These are phyloP conservation scores for Venturia asperata DNA, from an alignment of 2,329 filamentous ascomycete species.

Conservation along the genomic window DNA sequence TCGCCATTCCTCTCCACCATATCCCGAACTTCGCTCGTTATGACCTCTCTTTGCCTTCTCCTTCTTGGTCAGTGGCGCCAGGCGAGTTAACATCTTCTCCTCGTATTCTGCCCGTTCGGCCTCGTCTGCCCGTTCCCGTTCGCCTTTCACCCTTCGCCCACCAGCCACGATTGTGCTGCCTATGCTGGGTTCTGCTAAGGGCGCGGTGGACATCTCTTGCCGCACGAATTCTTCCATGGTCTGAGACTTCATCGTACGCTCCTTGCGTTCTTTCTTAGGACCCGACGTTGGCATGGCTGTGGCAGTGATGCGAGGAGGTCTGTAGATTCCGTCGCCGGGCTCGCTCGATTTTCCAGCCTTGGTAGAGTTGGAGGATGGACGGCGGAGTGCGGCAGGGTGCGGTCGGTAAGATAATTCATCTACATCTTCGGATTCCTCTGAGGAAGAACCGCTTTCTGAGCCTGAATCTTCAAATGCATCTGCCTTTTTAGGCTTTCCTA, in stretches of 20 bases:
- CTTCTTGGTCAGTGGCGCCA: constrained; percentile 84
- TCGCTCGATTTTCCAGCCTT: constrained; percentile 29
- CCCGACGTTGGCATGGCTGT: constrained; percentile 41
- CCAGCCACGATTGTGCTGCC: constrained; percentile 78
- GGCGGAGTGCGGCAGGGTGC: constrained; percentile 45
- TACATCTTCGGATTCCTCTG: constrained; percentile 29
- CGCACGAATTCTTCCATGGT: constrained; percentile 89
- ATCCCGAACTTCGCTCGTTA: constrained; percentile 41
- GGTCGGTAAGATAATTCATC: constrained; percentile 58
- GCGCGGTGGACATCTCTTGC: constrained; percentile 74
- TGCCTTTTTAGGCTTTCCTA: constrained; percentile 25
- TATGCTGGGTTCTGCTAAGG: constrained; percentile 79
- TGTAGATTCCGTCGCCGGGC: constrained; percentile 65
- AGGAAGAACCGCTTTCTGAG: constrained; percentile 33
- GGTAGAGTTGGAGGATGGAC: constrained; percentile 26
- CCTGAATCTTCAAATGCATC: constrained; percentile 32
- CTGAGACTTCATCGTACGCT: constrained; percentile 56
- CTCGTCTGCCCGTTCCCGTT: constrained; percentile 68
- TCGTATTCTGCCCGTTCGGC: constrained; percentile 78
- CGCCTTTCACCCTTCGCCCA: constrained; percentile 72
- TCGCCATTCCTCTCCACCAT: constrained; percentile 91
- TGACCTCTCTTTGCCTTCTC: constrained; percentile 59
- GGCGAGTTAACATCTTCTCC: constrained; percentile 81
- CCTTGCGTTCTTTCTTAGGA: constrained; percentile 51
- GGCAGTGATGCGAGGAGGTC: constrained; percentile 66